Conservation (phyloP, 139 green algal genomes). For the Micractinium conductrix region DNA sequence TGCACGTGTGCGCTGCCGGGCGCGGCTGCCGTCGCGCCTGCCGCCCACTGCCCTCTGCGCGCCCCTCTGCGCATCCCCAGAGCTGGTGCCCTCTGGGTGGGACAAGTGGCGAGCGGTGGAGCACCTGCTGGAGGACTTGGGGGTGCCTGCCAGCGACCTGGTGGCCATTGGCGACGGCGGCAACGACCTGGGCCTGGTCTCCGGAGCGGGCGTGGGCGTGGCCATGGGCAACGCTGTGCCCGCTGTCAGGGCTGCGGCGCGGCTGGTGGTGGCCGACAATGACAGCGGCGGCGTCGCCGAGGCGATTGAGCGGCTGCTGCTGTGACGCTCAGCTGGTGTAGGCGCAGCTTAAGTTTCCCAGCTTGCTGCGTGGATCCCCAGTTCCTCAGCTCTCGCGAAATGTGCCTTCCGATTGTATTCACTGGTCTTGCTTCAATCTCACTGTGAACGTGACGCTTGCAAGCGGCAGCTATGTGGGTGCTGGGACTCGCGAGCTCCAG, state of each 20-base stretch:
- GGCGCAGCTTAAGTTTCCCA: too few species aligned
- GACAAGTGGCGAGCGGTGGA: slow-evolving; percentile 84
- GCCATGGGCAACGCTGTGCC: slow-evolving; percentile 95
- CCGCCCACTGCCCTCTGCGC: too few species aligned
- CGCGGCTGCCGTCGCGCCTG: too few species aligned
- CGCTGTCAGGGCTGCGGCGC: slow-evolving; percentile 64
- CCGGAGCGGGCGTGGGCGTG: slow-evolving; percentile 82
- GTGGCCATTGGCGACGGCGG: slow-evolving; percentile 94
- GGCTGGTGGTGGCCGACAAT: slow-evolving; percentile 71
- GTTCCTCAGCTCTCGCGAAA: too few species aligned
- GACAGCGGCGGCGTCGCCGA: slow-evolving; percentile 91
- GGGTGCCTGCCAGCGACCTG: slow-evolving; percentile 39
- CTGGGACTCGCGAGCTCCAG: too few species aligned
- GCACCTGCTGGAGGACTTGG: slow-evolving; percentile 58
- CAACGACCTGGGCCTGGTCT: slow-evolving; percentile 84
- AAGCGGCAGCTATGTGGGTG: not conserved
- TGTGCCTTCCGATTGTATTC: too few species aligned
- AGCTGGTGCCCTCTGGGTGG: slow-evolving; percentile 54
- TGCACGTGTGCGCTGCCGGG: too few species aligned
- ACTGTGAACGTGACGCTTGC: too few species aligned
- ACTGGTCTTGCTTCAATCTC: not conserved
- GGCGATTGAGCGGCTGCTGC: slow-evolving; percentile 89
- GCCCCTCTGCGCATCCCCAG: too few species aligned
- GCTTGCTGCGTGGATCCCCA: too few species aligned
- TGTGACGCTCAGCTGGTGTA: slow-evolving; percentile 59